Conservation (phyloP, 192 early-diverging fungal genomes). For the Linnemannia exigua region DNA sequence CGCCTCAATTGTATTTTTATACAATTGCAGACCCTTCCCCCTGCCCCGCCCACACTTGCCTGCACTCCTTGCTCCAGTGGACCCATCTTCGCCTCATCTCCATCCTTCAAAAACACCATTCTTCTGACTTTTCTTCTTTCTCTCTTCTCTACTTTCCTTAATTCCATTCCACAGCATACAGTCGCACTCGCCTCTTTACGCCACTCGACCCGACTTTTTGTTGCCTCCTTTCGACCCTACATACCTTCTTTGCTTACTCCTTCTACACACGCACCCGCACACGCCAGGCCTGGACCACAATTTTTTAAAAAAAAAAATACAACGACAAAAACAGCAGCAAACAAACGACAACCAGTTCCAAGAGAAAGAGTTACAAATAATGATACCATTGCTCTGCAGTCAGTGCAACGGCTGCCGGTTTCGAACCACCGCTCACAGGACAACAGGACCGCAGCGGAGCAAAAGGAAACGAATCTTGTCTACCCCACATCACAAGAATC, state of each 20-base stretch:
- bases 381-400: slow-evolving; percentile 4
- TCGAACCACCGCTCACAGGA: not conserved
- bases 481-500: not conserved
- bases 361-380: not conserved
- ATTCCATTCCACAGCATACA: not conserved
- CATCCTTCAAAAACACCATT: not conserved
- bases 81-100: not conserved
- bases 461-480: not conserved
- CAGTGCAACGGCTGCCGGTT: not conserved
- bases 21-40: not conserved
- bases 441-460: not conserved
- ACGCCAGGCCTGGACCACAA: too few relatives aligned
- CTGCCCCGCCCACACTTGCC: not conserved
- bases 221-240: not conserved
- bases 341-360: not conserved
- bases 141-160: not conserved
- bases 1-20: not conserved
- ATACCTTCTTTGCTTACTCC: too few relatives aligned
- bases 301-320: too few relatives aligned
- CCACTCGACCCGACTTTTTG: not conserved
- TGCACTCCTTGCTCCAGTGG: not conserved
- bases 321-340: not conserved
- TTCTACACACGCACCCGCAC: too few relatives aligned
- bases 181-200: not conserved
- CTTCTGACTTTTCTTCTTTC: not conserved